A percentile compares a stretch with the other conserved stretches of the same genome.
Evolutionary conservation across 2,329 filamentous ascomycete genomes (phyloP).

Genomic region (Ophiostoma sp.): DNA sequence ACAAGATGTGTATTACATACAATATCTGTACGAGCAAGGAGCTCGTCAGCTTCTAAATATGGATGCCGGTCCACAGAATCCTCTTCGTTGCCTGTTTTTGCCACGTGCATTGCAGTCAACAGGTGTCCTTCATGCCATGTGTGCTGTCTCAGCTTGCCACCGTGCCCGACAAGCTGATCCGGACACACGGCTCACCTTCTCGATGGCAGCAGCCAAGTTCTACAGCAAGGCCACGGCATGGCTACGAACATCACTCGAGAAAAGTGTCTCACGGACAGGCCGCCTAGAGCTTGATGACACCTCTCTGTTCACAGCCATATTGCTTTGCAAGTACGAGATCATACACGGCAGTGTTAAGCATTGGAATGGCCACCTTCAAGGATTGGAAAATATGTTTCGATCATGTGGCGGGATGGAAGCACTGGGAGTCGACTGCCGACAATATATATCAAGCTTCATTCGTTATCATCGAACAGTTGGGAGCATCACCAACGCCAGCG

Average conservation of each 20-base stretch:
- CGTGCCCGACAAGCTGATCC: not conserved
- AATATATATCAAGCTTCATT: not conserved
- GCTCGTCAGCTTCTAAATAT: not conserved
- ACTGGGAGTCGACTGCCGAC: not conserved
- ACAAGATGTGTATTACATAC: not conserved
- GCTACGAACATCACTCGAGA: not conserved
- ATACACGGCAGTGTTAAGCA: not conserved
- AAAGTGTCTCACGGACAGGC: not conserved
- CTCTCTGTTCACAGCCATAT: not conserved
- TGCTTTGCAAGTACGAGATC: not conserved
- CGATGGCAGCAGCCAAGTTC: not conserved
- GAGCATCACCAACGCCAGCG: not conserved
- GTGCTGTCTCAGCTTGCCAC: not conserved
- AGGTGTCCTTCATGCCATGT: not conserved
- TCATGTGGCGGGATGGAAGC: not conserved
- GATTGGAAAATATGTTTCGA: not conserved
- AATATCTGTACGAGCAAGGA: not conserved
- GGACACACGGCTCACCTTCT: not conserved
- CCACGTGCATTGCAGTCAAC: not conserved
- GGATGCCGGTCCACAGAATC: not conserved
- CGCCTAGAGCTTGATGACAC: not conserved
- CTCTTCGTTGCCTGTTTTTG: not conserved
- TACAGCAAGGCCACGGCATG: conserved; percentile 3
- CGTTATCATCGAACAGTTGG: not conserved
- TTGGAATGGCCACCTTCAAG: not conserved